These are phyloP conservation scores for Pythium diclinum DNA, from an alignment of 352 stramenopile species.

Conservation along the genomic window DNA sequence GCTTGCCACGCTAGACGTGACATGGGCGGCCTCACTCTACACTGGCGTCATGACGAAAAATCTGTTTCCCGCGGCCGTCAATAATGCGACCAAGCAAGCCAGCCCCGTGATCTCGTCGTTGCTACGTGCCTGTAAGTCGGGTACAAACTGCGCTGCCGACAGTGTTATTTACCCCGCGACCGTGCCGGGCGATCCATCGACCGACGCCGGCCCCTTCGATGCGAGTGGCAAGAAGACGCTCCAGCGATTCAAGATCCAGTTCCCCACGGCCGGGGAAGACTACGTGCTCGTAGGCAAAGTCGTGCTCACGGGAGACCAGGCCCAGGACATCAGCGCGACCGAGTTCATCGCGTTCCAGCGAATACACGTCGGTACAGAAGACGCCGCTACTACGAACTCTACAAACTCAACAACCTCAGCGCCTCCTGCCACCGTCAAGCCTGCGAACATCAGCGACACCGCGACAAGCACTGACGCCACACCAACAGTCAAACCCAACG, in stretches of 20 bases:
- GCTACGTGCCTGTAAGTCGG: constrained; percentile 55
- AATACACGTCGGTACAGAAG: constrained; percentile 1
- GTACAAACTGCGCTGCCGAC: constrained; percentile 56
- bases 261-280: constrained; percentile 37
- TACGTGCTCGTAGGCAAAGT: constrained; percentile 66
- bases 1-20: constrained; percentile 40
- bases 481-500: not conserved
- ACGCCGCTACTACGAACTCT: not conserved
- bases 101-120: constrained; percentile 39
- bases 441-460: not conserved
- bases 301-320: constrained; percentile 38
- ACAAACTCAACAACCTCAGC: not conserved
- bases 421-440: not conserved
- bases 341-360: constrained; percentile 59
- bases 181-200: constrained; percentile 30
- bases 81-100: constrained; percentile 37
- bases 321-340: constrained; percentile 43
- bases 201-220: constrained; percentile 40
- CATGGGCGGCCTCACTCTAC: constrained; percentile 38
- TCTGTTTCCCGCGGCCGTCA: constrained; percentile 61
- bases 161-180: constrained; percentile 17
- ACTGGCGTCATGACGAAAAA: constrained; percentile 24
- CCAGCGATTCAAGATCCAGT: constrained; percentile 44
- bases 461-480: not conserved
- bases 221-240: constrained; percentile 46